These are phyloP conservation scores for Emiliania huxleyi DNA, from an alignment of 78 protist genomes.

Conservation along the genomic window DNA sequence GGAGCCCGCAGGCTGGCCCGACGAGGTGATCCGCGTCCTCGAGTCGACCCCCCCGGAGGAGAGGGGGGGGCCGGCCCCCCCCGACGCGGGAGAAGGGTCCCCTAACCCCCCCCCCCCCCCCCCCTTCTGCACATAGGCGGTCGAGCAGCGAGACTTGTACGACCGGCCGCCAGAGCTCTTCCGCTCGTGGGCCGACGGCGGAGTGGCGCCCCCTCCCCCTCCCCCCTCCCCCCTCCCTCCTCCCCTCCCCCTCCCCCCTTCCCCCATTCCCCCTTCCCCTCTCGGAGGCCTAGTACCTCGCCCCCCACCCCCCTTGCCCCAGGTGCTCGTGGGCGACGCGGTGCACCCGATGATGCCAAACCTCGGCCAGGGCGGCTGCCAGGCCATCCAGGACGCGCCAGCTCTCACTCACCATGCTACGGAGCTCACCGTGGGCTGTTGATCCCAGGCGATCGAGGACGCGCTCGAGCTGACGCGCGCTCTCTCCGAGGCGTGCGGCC, in stretches of 20 bases:
- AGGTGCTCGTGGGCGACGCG: slow-evolving; percentile 35
- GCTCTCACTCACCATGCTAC: background rate
- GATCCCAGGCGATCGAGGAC: slow-evolving; percentile 39
- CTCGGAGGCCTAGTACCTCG: too few relatives aligned
- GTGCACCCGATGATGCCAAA: slow-evolving; percentile 40
- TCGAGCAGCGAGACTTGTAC: slow-evolving; percentile 38
- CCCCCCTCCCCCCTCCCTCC: too few relatives aligned
- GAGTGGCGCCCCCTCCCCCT: too few relatives aligned
- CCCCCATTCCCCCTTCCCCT: too few relatives aligned
- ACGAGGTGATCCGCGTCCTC: background rate
- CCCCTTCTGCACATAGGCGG: too few relatives aligned
- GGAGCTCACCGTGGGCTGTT: background rate
- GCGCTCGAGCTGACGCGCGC: slow-evolving; percentile 7
- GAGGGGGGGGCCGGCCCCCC: too few relatives aligned
- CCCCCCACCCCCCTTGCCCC: too few relatives aligned
- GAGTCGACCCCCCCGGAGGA: background rate
- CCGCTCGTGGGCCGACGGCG: slow-evolving; percentile 9
- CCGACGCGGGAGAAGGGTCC: too few relatives aligned
- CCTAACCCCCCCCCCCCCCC: too few relatives aligned
- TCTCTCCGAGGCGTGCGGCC: background rate
- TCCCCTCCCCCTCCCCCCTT: too few relatives aligned
- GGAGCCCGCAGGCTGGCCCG: slow-evolving; percentile 3
- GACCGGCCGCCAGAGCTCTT: slow-evolving; percentile 21
- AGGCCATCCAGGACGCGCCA: slow-evolving; percentile 39
- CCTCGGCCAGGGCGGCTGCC: slow-evolving; percentile 47